phyloP scores from a whole-genome alignment of 2,329 filamentous ascomycete species.

The Pyrenochaeta sp. region DNA sequence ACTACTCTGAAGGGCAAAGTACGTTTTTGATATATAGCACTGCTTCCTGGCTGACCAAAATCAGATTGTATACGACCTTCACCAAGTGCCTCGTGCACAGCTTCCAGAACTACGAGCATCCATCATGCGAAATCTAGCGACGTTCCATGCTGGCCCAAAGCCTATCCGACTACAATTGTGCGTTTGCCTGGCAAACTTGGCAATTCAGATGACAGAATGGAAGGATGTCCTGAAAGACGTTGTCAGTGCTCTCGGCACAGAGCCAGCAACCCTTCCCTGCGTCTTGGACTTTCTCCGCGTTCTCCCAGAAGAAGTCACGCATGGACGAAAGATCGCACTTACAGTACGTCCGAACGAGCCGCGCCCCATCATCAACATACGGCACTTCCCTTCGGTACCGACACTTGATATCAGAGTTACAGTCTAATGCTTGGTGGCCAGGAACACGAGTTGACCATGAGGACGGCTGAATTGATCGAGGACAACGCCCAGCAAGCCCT shows the following conservation, averaged over 20 bases:
- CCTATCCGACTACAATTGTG: constrained; percentile 84
- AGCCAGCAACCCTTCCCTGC: constrained; percentile 80
- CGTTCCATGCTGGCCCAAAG: constrained; percentile 83
- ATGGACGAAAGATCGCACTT: constrained; percentile 99
- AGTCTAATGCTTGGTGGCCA: constrained; percentile 59
- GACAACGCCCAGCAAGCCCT: constrained; percentile 91
- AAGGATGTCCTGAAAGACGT: constrained; percentile 89
- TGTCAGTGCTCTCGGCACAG: constrained; percentile 78
- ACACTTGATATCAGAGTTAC: constrained; percentile 47
- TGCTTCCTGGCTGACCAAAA: constrained; percentile 26
- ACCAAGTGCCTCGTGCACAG: constrained; percentile 81
- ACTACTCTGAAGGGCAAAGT: constrained; percentile 99
- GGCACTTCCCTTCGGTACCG: constrained; percentile 47
- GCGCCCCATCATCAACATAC: constrained; percentile 47
- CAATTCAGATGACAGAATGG: constrained; percentile 96
- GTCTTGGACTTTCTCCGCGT: constrained; percentile 97
- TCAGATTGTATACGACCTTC: constrained; percentile 95
- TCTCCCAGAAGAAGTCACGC: constrained; percentile 97
- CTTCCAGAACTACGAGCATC: constrained; percentile 82
- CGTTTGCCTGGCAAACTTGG: constrained; percentile 91
- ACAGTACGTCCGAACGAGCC: constrained; percentile 82
- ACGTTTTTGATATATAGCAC: constrained; percentile 34
- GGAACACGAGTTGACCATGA: constrained; percentile 91
- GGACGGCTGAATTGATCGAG: constrained; percentile 88
- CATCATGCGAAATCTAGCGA: constrained; percentile 80